Evolutionary conservation across 2,329 filamentous ascomycete genomes (phyloP), one percentile per base, ranked within the genome.

Genomic region (Tolypocladium cylindrosporum): DNA sequence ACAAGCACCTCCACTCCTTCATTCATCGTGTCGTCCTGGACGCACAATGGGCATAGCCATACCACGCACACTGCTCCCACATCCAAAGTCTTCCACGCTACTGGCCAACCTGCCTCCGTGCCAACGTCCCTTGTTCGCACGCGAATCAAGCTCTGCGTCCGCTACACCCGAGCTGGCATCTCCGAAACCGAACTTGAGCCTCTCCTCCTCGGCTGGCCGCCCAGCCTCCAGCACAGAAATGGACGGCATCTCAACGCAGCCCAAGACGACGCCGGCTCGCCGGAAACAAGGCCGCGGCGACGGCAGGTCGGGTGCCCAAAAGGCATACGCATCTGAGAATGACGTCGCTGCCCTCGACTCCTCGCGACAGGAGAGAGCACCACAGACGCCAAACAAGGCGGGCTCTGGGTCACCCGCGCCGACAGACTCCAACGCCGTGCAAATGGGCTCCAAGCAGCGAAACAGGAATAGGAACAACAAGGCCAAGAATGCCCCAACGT

Each of bases 301-400:
- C 69, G 75, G 62, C 68, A 76, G 62, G 67, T 65, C 62, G 63
- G 71, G 76, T 19, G 71, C 71, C 13, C 77, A 77, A 60, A 84
- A 80, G 68, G 77, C 75, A n/a, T 84, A 84, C 64, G 81, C 79
- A 31, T 85, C 82, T 4, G 82, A 85, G 67, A 83, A 79, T 64
- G 82, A 85, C 64, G 70, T 64, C 41, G 63, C 63, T 50, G 64
- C 60, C 45, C 59, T 70, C 58, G 66, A 69, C 39, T 63, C 70
- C 67, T 51, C 69, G 61, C 61, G 72, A 69, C 62, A 72, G 65
- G 59, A 65, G 63, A 55, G 68, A 66, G 63, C 71, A 63, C 66
- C 75, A 61, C 65, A 75, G 68, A 83, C 81, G 2, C 81, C 81
- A 2, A 73, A 74, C 57, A 82, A 80, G 64, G 59, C 65, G 24